phyloP scores from a whole-genome alignment of 345 rosid genomes.

The Fremontodendron californicum region DNA sequence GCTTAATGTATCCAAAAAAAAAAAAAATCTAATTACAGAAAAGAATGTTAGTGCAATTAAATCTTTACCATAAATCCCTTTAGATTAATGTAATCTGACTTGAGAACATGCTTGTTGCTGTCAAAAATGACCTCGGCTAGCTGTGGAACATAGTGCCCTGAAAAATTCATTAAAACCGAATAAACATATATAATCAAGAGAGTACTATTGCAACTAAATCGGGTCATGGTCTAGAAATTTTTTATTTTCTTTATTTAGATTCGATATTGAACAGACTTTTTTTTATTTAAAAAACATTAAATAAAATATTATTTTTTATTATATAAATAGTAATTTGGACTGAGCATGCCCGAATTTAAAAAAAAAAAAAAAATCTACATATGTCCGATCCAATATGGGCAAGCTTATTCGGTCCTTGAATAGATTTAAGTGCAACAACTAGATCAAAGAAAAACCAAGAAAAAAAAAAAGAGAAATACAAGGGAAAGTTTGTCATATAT shows the following conservation, averaged over 20 bases:
- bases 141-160: slow-evolving; percentile 87
- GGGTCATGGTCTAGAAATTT: too few relatives aligned
- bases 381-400: too few relatives aligned
- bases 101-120: slow-evolving; percentile 36
- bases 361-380: too few relatives aligned
- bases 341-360: too few relatives aligned
- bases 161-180: background rate
- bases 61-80: slow-evolving; percentile 64
- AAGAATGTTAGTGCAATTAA: background rate
- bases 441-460: too few relatives aligned
- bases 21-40: background rate
- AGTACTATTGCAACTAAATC: background rate
- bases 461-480: background rate
- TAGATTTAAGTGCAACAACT: too few relatives aligned
- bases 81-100: slow-evolving; percentile 50
- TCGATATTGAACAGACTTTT: too few relatives aligned
- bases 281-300: too few relatives aligned
- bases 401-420: too few relatives aligned
- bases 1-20: background rate
- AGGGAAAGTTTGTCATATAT: background rate
- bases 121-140: slow-evolving; percentile 60
- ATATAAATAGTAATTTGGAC: too few relatives aligned
- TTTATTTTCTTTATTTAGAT: too few relatives aligned
- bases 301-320: too few relatives aligned
- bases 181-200: background rate